Evolutionary conservation across 2,329 filamentous ascomycete genomes (phyloP).

Genomic region (Botrytis elliptica): DNA sequence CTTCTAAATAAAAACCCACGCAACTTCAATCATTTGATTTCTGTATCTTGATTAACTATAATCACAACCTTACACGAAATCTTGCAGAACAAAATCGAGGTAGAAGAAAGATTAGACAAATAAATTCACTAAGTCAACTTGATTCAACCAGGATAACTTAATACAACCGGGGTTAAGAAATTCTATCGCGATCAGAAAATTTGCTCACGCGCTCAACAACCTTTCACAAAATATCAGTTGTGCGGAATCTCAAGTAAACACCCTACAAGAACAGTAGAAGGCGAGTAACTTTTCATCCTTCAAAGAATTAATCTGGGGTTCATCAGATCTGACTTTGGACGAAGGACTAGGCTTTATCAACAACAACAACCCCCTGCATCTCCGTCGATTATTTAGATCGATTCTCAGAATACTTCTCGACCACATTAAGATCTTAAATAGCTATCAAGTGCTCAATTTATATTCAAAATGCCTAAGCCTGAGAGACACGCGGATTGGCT

Average conservation of each 20-base stretch:
- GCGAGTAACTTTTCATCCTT: not conserved
- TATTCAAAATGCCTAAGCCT: constrained; percentile 1
- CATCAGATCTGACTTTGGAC: not conserved
- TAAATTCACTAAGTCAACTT: not conserved
- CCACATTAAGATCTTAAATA: not conserved
- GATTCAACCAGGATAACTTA: not conserved
- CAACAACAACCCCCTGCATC: not conserved
- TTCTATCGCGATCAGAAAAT: not conserved
- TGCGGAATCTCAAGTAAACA: not conserved
- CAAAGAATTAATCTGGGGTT: not conserved
- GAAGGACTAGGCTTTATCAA: not conserved
- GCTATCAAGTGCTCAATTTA: not conserved
- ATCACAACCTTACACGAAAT: not conserved
- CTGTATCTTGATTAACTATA: not conserved
- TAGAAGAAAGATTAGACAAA: not conserved
- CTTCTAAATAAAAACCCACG: not conserved
- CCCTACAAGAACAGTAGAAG: not conserved
- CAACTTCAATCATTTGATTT: not conserved
- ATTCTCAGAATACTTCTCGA: not conserved
- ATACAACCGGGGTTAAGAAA: not conserved
- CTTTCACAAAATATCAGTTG: not conserved
- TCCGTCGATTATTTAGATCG: not conserved
- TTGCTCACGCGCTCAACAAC: not conserved
- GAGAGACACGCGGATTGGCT: not conserved
- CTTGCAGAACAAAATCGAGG: not conserved